These are phyloP conservation scores for Aphanoascus verrucosus DNA, from an alignment of 2,329 filamentous ascomycete genomes.

Conservation along the genomic window DNA sequence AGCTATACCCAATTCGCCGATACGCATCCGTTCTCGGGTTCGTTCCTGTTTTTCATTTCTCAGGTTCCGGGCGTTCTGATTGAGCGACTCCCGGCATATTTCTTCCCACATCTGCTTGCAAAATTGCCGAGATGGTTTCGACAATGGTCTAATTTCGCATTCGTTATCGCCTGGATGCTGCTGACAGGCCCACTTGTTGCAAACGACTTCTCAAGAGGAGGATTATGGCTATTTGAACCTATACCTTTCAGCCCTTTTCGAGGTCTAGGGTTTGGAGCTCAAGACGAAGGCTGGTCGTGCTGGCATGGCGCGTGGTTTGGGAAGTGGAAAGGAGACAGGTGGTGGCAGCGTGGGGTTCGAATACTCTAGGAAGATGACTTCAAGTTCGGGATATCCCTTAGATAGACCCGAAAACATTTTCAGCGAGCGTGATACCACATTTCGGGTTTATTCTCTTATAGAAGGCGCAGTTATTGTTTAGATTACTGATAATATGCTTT, in stretches of 20 bases:
- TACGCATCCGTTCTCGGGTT: slow-evolving; percentile 44
- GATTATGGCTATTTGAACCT: slow-evolving; percentile 72
- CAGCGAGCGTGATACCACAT: not conserved
- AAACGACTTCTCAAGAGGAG: slow-evolving; percentile 64
- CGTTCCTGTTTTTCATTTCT: slow-evolving; percentile 59
- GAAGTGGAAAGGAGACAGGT: slow-evolving; percentile 51
- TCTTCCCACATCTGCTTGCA: slow-evolving; percentile 29
- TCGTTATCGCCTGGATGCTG: slow-evolving; percentile 57
- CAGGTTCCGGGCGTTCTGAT: slow-evolving; percentile 56
- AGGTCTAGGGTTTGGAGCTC: slow-evolving; percentile 51
- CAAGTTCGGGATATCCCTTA: no score
- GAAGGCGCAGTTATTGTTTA: not conserved
- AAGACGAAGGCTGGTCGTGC: slow-evolving; percentile 56
- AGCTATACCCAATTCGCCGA: slow-evolving; percentile 55
- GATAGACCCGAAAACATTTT: no score
- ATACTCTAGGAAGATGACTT: slow-evolving; percentile 20
- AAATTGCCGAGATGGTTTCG: slow-evolving; percentile 39
- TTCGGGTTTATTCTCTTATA: not conserved
- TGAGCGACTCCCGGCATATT: slow-evolving; percentile 41
- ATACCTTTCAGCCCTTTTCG: slow-evolving; percentile 65
- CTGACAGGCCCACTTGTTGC: slow-evolving; percentile 54
- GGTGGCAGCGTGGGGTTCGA: slow-evolving; percentile 49
- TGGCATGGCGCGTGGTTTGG: slow-evolving; percentile 49
- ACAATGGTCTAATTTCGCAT: slow-evolving; percentile 49
- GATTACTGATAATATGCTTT: not conserved